phyloP scores from a whole-genome alignment of 192 early-diverging fungal genomes.

The Entomortierella chlamydospora region DNA sequence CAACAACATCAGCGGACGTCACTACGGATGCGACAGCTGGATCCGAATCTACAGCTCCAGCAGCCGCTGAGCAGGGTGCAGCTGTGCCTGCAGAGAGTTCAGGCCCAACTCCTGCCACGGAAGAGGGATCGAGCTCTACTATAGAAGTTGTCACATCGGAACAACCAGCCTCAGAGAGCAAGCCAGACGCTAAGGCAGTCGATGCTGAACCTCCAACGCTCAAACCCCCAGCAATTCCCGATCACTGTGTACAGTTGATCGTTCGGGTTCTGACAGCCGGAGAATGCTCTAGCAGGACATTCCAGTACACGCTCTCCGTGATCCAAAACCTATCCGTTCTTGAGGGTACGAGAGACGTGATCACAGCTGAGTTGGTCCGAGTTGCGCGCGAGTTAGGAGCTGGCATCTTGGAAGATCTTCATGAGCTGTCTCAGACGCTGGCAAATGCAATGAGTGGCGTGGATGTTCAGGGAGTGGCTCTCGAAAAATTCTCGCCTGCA shows the following conservation, averaged over 20 bases:
- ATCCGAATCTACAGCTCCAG: neutral
- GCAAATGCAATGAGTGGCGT: conserved; percentile 66
- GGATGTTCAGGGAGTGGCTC: conserved; percentile 77
- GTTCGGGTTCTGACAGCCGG: conserved; percentile 92
- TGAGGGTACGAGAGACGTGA: conserved; percentile 73
- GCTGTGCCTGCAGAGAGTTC: neutral
- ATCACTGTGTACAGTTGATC: conserved; percentile 82
- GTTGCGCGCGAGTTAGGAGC: conserved; percentile 77
- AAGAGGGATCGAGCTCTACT: conserved; percentile 2
- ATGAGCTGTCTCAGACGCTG: conserved; percentile 71
- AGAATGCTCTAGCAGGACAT: conserved; percentile 92
- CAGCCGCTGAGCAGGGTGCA: neutral
- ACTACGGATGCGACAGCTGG: neutral
- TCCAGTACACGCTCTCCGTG: conserved; percentile 91
- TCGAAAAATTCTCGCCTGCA: conserved; percentile 84
- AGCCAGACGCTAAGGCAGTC: conserved; percentile 32
- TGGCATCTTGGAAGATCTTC: conserved; percentile 76
- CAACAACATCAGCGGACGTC: conserved; percentile 10
- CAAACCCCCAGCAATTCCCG: conserved; percentile 85
- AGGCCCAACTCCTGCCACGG: conserved; percentile 5
- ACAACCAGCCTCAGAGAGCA: conserved; percentile 14
- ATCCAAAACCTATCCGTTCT: conserved; percentile 89
- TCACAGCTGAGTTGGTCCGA: conserved; percentile 83
- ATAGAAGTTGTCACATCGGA: conserved; percentile 1
- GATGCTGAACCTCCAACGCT: conserved; percentile 56